Evolutionary conservation across 345 rosid species (phyloP).

Genomic region (Raphanus raphanistrum): DNA sequence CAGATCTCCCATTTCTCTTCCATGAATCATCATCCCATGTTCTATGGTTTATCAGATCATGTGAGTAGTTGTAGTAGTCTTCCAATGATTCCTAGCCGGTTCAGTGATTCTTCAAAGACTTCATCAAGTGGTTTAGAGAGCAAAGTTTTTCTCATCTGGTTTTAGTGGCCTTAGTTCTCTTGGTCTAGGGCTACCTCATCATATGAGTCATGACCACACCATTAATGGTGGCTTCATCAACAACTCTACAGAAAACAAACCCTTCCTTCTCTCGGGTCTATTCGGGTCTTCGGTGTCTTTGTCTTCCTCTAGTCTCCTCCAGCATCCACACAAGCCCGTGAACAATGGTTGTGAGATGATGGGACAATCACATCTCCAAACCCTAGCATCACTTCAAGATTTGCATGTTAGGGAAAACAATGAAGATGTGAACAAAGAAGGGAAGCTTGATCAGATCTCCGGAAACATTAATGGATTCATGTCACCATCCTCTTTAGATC

Average conservation of each 20-base stretch:
- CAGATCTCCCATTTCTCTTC: constrained; percentile 47
- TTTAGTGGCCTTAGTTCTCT: constrained; percentile 50
- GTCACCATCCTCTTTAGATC: constrained; percentile 50
- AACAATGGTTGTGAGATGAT: constrained; percentile 40
- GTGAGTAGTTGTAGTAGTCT: constrained; percentile 47
- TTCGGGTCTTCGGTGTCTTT: constrained; percentile 47
- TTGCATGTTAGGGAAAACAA: constrained; percentile 46
- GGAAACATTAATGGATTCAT: constrained; percentile 29
- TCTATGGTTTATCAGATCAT: constrained; percentile 56
- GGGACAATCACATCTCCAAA: constrained; percentile 46
- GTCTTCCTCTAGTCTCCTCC: constrained; percentile 52
- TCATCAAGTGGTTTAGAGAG: constrained; percentile 43
- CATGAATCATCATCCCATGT: constrained; percentile 53
- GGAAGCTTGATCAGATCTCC: constrained; percentile 46
- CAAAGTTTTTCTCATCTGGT: constrained; percentile 47
- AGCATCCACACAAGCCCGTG: constrained; percentile 47
- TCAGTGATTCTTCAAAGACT: constrained; percentile 33
- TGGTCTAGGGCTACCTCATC: constrained; percentile 64
- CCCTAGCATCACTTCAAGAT: constrained; percentile 50
- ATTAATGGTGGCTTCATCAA: constrained; percentile 26
- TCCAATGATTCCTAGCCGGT: constrained; percentile 35
- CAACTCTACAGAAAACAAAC: constrained; percentile 39
- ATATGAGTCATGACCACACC: constrained; percentile 29
- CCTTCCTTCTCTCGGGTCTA: constrained; percentile 55
- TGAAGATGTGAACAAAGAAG: constrained; percentile 41